phyloP scores from a whole-genome alignment of 768 basidiomycete species.

The Pleurotus tuoliensis region DNA sequence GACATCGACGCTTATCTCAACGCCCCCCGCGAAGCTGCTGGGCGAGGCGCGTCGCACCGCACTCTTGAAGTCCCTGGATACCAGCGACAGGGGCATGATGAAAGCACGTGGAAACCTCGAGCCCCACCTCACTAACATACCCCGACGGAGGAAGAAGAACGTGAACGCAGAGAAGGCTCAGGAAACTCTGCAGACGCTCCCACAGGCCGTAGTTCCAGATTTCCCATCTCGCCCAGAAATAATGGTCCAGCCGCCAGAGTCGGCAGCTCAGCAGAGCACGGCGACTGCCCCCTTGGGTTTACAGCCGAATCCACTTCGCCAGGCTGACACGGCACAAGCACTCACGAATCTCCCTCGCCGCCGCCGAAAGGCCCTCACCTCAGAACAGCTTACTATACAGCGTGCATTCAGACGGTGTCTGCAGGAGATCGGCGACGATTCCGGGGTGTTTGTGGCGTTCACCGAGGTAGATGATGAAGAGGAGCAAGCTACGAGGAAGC shows the following conservation, averaged over 20 bases:
- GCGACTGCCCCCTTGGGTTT: not conserved
- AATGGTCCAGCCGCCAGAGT: not conserved
- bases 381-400: conserved; percentile 6
- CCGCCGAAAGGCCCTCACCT: not conserved
- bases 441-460: conserved; percentile 6
- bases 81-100: not conserved
- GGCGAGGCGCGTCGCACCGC: not conserved
- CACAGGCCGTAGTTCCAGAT: not conserved
- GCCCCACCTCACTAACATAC: conserved; percentile 6
- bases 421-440: conserved; percentile 3
- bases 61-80: conserved; percentile 1
- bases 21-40: not conserved
- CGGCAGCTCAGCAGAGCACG: not conserved
- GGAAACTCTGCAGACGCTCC: not conserved
- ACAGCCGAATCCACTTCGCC: not conserved
- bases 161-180: not conserved
- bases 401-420: conserved; percentile 5
- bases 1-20: conserved; percentile 1
- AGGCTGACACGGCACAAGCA: not conserved
- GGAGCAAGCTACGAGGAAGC: conserved; percentile 3
- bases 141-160: not conserved
- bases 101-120: conserved; percentile 8
- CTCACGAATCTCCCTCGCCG: conserved; percentile 4
- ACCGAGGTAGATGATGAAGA: conserved; percentile 5
- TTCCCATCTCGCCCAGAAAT: not conserved